phyloP scores from a whole-genome alignment of 257 asterid species.

The Linderniella brevidens region DNA sequence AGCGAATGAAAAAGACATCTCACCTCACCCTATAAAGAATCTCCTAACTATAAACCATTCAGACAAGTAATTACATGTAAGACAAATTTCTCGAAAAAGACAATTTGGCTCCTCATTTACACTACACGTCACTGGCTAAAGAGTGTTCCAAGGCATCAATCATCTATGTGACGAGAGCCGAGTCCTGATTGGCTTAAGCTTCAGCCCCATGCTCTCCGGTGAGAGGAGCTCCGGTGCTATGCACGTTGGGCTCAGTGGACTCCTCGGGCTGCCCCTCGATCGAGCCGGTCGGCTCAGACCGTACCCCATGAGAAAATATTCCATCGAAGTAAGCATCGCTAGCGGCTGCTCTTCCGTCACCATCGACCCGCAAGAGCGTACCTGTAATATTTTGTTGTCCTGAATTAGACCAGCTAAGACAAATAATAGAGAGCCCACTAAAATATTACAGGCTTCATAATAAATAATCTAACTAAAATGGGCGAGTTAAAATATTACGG shows the following conservation, averaged over 20 bases:
- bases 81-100: no score
- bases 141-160: not conserved
- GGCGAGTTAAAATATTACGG: no score
- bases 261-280: conserved; percentile 56
- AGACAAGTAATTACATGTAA: no score
- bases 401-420: no score
- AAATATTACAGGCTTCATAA: no score
- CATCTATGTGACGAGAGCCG: conserved; percentile 21
- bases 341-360: conserved; percentile 96
- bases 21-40: no score
- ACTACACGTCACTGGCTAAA: no score
- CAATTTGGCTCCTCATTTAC: no score
- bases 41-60: no score
- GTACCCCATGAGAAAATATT: conserved; percentile 65
- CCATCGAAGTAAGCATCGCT: conserved; percentile 77
- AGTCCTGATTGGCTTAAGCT: conserved; percentile 80
- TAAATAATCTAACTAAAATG: no score
- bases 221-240: conserved; percentile 80
- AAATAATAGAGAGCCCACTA: no score
- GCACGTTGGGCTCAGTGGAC: conserved; percentile 70
- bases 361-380: conserved; percentile 80
- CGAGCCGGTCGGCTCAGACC: conserved; percentile 51
- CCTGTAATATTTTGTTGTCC: conserved; percentile 47
- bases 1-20: no score
- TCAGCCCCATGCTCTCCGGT: conserved; percentile 89